Evolutionary conservation across 2,329 filamentous ascomycete genomes (phyloP).

Genomic region (Helotiales sp.): DNA sequence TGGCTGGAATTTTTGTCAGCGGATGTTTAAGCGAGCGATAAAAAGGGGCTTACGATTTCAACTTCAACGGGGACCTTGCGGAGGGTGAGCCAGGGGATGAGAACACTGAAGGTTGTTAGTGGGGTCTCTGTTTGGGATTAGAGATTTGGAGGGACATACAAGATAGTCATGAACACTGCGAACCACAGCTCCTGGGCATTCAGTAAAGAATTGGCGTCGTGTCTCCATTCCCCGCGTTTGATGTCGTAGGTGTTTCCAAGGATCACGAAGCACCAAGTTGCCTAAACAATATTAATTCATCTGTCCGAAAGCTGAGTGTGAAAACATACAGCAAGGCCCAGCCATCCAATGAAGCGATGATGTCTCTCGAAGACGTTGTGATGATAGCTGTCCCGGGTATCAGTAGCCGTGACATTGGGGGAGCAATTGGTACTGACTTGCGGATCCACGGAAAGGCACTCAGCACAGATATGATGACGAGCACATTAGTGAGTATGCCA

Average conservation of each 20-base stretch:
- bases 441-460: slow-evolving; percentile 50
- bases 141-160: slow-evolving; percentile 38
- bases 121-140: background rate
- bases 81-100: slow-evolving; percentile 49
- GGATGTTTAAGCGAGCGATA: background rate
- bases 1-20: slow-evolving; percentile 41
- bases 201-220: slow-evolving; percentile 44
- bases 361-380: slow-evolving; percentile 50
- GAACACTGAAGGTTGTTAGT: slow-evolving; percentile 42
- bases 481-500: slow-evolving; percentile 47
- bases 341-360: slow-evolving; percentile 51
- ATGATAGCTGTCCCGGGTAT: slow-evolving; percentile 42
- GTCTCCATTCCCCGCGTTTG: slow-evolving; percentile 44
- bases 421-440: slow-evolving; percentile 44
- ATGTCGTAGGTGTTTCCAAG: slow-evolving; percentile 48
- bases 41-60: slow-evolving; percentile 44
- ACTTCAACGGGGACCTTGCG: slow-evolving; percentile 48
- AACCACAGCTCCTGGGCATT: slow-evolving; percentile 49
- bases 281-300: slow-evolving; percentile 34
- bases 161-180: slow-evolving; percentile 49
- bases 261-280: slow-evolving; percentile 48
- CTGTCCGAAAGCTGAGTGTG: background rate
- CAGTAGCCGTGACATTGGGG: slow-evolving; percentile 10
- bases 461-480: slow-evolving; percentile 47
- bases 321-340: slow-evolving; percentile 45